These are phyloP conservation scores for Crithidia acanthocephali DNA, from an alignment of 208 protist genomes.

Conservation along the genomic window DNA sequence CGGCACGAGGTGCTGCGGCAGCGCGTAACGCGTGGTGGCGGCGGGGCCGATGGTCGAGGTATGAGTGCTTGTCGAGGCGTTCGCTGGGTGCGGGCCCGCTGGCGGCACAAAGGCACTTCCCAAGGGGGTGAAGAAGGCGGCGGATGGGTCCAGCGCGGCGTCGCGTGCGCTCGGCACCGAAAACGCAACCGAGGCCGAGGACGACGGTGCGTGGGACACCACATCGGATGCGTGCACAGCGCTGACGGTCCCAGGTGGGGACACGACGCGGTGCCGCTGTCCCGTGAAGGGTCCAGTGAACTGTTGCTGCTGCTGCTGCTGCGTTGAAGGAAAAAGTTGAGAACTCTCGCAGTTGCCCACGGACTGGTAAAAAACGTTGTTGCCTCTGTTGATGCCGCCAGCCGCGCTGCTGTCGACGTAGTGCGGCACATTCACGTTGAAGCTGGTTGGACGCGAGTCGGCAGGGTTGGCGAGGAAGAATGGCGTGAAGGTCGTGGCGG, in stretches of 20 bases:
- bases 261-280: background rate
- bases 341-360: background rate
- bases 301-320: conserved; percentile 20
- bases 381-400: background rate
- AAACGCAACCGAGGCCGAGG: background rate
- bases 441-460: conserved; percentile 5
- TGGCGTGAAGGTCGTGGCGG: conserved; percentile 4
- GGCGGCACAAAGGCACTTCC: background rate
- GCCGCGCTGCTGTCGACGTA: background rate
- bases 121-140: background rate
- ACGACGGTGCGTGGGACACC: background rate
- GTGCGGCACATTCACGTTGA: background rate
- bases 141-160: background rate
- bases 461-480: background rate
- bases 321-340: background rate
- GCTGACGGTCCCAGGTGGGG: background rate
- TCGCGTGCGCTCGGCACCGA: background rate
- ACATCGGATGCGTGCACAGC: background rate
- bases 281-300: background rate
- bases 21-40: background rate
- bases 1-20: background rate
- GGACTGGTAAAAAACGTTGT: background rate
- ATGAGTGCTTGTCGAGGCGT: background rate
- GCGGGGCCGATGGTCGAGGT: background rate
- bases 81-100: background rate